Conservation (phyloP, 495 filamentous ascomycete species). For the Xylaria grammica region DNA sequence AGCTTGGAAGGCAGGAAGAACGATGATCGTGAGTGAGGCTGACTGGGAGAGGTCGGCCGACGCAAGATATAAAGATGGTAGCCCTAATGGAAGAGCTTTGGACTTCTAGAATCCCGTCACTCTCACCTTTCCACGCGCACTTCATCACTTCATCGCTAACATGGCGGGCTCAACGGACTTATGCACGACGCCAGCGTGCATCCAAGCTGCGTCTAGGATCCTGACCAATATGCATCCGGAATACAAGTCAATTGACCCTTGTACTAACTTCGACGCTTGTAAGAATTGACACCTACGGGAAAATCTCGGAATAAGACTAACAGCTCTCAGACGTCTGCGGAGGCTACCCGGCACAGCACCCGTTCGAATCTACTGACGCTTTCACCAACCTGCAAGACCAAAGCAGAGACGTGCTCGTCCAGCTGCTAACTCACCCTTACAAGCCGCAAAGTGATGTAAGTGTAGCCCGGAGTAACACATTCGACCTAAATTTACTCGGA, state of each 20-base stretch:
- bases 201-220: too few relatives aligned
- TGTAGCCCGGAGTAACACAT: not conserved
- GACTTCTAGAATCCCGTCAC: too few relatives aligned
- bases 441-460: not conserved
- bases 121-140: too few relatives aligned
- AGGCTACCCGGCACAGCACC: not conserved
- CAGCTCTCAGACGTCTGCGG: not conserved
- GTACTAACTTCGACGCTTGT: not conserved
- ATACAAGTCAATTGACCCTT: not conserved
- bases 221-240: too few relatives aligned
- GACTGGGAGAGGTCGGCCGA: too few relatives aligned
- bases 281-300: not conserved
- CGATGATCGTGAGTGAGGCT: too few relatives aligned
- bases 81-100: too few relatives aligned
- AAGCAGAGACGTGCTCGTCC: not conserved
- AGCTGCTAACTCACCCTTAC: constrained; percentile 7
- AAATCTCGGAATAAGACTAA: not conserved
- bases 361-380: not conserved
- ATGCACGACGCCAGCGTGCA: too few relatives aligned
- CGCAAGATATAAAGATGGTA: too few relatives aligned
- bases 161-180: too few relatives aligned
- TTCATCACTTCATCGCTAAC: too few relatives aligned
- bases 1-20: too few relatives aligned
- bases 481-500: not conserved
- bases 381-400: not conserved